Base-by-base conservation (phyloP, 108 stramenopile species). In the Discostella stelligeroides region DNA sequence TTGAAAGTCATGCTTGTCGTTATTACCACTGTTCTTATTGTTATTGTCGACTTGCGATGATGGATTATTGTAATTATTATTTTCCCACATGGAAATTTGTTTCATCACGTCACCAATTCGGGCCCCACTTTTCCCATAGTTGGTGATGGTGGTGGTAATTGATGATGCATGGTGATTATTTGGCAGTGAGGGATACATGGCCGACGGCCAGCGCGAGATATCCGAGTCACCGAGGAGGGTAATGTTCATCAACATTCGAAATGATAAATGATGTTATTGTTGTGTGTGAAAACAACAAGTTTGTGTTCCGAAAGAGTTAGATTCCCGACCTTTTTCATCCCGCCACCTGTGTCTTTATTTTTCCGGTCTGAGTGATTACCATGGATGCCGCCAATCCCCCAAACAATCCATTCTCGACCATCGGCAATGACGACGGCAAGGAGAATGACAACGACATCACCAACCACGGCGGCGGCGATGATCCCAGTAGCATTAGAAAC, bases 161-260 rank as follows among this genome's bases (percentile, higher is more conserved):
- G 29, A 9, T 65, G 58, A 46, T 45, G 64, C 51, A 29, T 29
- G 8, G 18, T 8, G 47, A 21, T 23, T n/a, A n/a, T n/a, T n/a
- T n/a, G 53, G 21, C 9, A 57, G 15, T 13, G 50, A 37, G 7
- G 89, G 91, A 49, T 72, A 60, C 28, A 88, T 63, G 7, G 72
- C 50, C 51, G 70, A 40, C 4, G 91, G 91, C 91, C 91, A 92
- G 20, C 75, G 71, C 10, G 80, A 85, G 45, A 92, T 85, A 66
- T 92, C 91, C 27, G 88, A 89, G 66, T 92, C 91, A 11, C 91
- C 88, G 1, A 87, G 17, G 28, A 89, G 41, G 11, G 83, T 41
- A 3, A 88, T 54, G 20, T 25, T 39, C 18, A 24, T 25, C 25
- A 54, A n/a, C 9, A 45, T 45, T 34, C 34, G n/a, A n/a, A n/a